Percentiles rank a stretch among this genome's conserved stretches.
Conservation (phyloP, 768 basidiomycete genomes). For the Rhodocollybia butyracea region DNA sequence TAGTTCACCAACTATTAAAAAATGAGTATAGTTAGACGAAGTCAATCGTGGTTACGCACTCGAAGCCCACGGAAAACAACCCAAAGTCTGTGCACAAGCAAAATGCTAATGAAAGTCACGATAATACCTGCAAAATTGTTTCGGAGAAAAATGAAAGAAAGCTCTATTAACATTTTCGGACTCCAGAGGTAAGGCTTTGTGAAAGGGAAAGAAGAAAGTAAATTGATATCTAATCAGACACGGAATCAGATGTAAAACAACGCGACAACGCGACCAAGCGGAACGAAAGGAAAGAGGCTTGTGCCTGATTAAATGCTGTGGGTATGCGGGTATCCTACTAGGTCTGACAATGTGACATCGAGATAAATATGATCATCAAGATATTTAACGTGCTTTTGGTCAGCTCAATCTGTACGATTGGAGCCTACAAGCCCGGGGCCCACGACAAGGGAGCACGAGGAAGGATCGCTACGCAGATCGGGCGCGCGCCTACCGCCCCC, state of each 20-base stretch:
- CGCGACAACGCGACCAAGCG: too few species aligned
- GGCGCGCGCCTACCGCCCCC: background rate
- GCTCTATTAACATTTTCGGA: background rate
- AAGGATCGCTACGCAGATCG: background rate
- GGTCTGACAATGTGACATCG: background rate
- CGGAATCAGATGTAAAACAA: too few species aligned
- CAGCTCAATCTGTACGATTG: background rate
- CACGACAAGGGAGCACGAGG: constrained; percentile 8
- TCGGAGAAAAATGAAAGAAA: background rate
- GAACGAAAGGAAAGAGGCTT: too few species aligned
- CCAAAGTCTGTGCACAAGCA: background rate
- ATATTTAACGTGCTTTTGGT: constrained; percentile 5
- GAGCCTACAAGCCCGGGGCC: constrained; percentile 3
- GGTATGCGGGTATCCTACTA: too few species aligned
- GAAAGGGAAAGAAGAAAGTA: background rate
- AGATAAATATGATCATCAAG: background rate
- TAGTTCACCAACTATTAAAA: constrained; percentile 28
- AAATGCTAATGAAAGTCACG: background rate
- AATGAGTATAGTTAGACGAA: background rate
- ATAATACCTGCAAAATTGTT: background rate
- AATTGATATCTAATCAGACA: background rate
- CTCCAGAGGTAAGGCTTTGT: background rate
- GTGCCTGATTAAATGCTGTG: too few species aligned
- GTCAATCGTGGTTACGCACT: background rate
- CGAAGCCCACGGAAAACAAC: background rate